Percentiles rank a stretch among this genome's conserved stretches.
phyloP scores from a whole-genome alignment of 2,329 filamentous ascomycete genomes.

The Colletotrichum godetiae region DNA sequence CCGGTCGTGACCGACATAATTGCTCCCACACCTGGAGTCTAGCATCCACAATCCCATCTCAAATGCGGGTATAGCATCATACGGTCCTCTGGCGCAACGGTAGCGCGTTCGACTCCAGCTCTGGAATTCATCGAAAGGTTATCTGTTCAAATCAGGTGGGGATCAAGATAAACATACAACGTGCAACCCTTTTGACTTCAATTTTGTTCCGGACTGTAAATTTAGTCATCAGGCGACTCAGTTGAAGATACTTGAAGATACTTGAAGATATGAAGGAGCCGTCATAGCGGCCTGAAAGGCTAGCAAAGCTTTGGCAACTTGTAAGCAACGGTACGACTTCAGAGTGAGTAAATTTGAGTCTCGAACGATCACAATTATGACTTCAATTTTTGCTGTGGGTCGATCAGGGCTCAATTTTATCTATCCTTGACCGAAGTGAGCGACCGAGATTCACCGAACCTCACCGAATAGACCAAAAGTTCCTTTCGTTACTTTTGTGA shows the following conservation, averaged over 20 bases:
- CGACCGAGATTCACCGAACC: background rate
- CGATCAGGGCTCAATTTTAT: background rate
- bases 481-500: background rate
- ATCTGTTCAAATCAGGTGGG: constrained; percentile 27
- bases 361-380: background rate
- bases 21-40: background rate
- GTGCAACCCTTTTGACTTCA: background rate
- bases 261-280: background rate
- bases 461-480: background rate
- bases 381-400: background rate
- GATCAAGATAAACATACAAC: background rate
- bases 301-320: background rate
- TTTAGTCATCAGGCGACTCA: too few relatives aligned
- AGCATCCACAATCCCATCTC: background rate
- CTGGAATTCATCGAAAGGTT: constrained; percentile 8
- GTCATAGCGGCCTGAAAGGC: background rate
- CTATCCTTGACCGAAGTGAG: background rate
- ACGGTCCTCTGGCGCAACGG: constrained; percentile 25
- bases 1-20: background rate
- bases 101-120: constrained; percentile 28
- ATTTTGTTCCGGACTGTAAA: too few relatives aligned
- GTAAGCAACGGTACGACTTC: background rate
- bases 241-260: too few relatives aligned
- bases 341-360: background rate
- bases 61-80: background rate